A percentile compares a stretch with the other conserved stretches of the same genome.
Evolutionary conservation across 176 grass and related monocot species (phyloP).

Genomic region (Hordeum vulgare): DNA sequence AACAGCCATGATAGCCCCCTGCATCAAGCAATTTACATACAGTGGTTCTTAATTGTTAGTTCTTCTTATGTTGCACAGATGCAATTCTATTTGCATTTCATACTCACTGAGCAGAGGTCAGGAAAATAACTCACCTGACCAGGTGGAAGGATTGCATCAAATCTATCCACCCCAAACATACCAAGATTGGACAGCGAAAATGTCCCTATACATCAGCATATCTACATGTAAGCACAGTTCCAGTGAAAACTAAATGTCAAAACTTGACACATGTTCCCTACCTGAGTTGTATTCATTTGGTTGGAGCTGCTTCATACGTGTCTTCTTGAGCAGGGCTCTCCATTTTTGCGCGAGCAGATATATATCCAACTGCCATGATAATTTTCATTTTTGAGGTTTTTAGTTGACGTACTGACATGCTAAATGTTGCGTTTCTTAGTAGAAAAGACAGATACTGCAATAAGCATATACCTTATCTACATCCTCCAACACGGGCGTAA

Average conservation of each 20-base stretch:
- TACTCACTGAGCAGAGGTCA: neutral
- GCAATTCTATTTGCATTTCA: neutral
- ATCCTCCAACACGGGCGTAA: constrained; percentile 78
- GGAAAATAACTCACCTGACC: constrained; percentile 66
- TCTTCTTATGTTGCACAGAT: neutral
- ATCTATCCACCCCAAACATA: constrained; percentile 96
- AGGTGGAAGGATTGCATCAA: constrained; percentile 97
- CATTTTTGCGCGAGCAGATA: constrained; percentile 82
- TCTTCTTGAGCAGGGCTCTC: constrained; percentile 82
- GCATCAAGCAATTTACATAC: constrained; percentile 4
- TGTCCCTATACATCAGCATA: constrained; percentile 48
- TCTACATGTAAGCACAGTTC: constrained; percentile 14
- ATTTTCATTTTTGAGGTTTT: neutral
- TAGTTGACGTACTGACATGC: neutral
- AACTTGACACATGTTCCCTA: constrained; percentile 7
- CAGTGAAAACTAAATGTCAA: neutral
- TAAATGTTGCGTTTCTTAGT: neutral
- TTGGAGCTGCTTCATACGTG: constrained; percentile 76
- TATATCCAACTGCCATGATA: constrained; percentile 65
- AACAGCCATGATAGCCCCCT: constrained; percentile 99
- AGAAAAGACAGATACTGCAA: neutral
- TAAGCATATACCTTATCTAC: constrained; percentile 61
- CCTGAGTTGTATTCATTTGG: constrained; percentile 81
- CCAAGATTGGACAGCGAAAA: constrained; percentile 93
- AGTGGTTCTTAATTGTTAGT: neutral